A percentile compares a stretch with the other conserved stretches of the same genome.
Conservation (phyloP, 257 asterid genomes). For the Pogostemon cablin region DNA sequence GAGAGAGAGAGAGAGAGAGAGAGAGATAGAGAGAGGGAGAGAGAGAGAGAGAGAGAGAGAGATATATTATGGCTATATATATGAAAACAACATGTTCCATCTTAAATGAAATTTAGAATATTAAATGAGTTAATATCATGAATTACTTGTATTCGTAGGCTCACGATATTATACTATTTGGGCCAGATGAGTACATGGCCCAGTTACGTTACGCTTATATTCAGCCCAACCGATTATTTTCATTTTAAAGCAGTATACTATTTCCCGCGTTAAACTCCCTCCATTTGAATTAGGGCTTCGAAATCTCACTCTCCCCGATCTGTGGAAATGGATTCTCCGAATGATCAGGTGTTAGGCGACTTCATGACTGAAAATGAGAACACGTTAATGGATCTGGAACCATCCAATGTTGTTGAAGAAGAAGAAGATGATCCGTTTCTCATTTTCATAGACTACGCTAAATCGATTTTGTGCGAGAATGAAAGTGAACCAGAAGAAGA, state of each 20-base stretch:
- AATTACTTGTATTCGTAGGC: neutral
- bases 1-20: too few species aligned
- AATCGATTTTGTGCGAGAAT: slow-evolving; percentile 45
- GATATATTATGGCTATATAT: too few species aligned
- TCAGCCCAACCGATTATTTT: neutral
- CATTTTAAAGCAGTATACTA: neutral
- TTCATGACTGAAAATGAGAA: slow-evolving; percentile 42
- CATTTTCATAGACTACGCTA: slow-evolving; percentile 62
- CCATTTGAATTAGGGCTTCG: slow-evolving; percentile 39
- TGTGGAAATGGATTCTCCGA: slow-evolving; percentile 37
- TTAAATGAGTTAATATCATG: too few species aligned
- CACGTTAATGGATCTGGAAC: slow-evolving; percentile 55
- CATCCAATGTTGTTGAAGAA: slow-evolving; percentile 31
- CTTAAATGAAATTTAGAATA: too few species aligned
- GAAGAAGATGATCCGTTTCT: slow-evolving; percentile 65
- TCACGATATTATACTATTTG: neutral
- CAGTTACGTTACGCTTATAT: neutral
- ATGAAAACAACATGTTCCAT: too few species aligned
- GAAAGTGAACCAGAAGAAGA: slow-evolving; percentile 44
- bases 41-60: too few species aligned
- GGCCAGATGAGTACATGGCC: neutral
- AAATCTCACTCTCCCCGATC: slow-evolving; percentile 27
- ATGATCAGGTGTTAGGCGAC: slow-evolving; percentile 36
- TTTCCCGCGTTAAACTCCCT: slow-evolving; percentile 42
- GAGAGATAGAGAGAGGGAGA: too few species aligned